A percentile compares a stretch with the other conserved stretches of the same genome.
These are phyloP conservation scores for Aspergillus proliferans DNA, from an alignment of 2,329 filamentous ascomycete genomes.

Conservation along the genomic window DNA sequence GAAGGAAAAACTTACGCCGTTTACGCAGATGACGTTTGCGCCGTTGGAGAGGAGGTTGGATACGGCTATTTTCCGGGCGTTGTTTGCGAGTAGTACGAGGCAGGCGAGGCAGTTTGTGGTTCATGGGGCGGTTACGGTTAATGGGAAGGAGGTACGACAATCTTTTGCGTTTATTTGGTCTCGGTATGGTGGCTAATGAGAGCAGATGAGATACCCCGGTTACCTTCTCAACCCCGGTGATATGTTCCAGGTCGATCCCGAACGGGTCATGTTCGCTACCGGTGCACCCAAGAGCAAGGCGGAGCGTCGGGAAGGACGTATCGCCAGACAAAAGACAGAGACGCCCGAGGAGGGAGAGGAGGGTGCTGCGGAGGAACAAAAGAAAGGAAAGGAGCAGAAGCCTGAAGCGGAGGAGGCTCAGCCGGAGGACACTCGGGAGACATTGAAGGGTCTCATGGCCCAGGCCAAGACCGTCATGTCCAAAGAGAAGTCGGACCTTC, in stretches of 20 bases:
- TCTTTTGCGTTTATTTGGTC: background rate
- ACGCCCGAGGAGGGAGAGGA: constrained; percentile 17
- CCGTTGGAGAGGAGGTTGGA: constrained; percentile 87
- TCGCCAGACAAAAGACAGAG: constrained; percentile 17
- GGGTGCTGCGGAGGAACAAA: constrained; percentile 21
- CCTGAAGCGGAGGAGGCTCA: constrained; percentile 29
- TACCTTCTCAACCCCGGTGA: constrained; percentile 96
- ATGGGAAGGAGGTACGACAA: constrained; percentile 77
- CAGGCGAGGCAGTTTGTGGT: constrained; percentile 93
- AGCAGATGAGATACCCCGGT: constrained; percentile 80
- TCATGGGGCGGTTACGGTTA: constrained; percentile 89
- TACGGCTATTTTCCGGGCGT: constrained; percentile 84
- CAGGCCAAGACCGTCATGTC: constrained; percentile 58
- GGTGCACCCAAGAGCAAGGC: constrained; percentile 60
- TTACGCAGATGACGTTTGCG: constrained; percentile 93
- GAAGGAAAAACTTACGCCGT: constrained; percentile 55
- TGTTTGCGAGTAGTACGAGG: constrained; percentile 88
- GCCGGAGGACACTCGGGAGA: constrained; percentile 38
- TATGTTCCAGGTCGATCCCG: constrained; percentile 92
- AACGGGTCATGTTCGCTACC: constrained; percentile 81
- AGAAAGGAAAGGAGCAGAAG: constrained; percentile 21
- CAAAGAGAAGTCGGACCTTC: constrained; percentile 47
- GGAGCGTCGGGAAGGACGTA: constrained; percentile 35
- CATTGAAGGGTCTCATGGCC: constrained; percentile 49
- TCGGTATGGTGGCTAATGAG: constrained; percentile 3